Evolutionary conservation across 495 filamentous ascomycete species (phyloP), one percentile per base, ranked within the genome.

Genomic region (Podospora sp.): DNA sequence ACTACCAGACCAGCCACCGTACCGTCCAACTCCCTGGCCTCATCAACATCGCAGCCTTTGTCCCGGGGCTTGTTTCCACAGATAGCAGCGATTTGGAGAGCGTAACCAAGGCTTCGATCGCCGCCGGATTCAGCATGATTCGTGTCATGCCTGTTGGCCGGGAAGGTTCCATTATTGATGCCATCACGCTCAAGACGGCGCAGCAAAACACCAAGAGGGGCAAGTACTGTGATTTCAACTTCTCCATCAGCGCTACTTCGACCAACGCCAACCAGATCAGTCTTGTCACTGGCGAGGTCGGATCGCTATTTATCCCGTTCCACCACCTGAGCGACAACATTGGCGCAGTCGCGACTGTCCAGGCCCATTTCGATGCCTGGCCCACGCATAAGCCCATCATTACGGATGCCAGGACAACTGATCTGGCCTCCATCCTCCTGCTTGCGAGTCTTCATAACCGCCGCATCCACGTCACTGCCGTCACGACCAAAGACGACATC

Each of bases 1-100:
- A 99, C 75, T 96, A 89, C 79, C 92, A 97, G 82, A 94, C 92
- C 40, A 93, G 90, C 76, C 91, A 93, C 73, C 88, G 89, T 63
- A 91, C 91, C 11, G 81, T 93, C 46, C 83, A 88, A 26, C 86
- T 94, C 27, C 90, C 92, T 21, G 91, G 91, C 2, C 78, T 94
- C 66, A 87, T 94, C 77, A 94, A 91, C 74, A 85, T 94, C 61
- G 90, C 90, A 27, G 88, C 91, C 14, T 94, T 94, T 66, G 90
- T 94, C 20, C 91, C 92, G 22, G 90, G 87, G 0, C 82, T 95
- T 51, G 86, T 86, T 22, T 84, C 85, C 20, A 76, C 82, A 11
- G 86, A 84, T 33, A 92, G 87, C 69, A 79, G 83, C 36, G 92
- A 94, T 69, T 89, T 94, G 67, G 83, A 91, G 75, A 73, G 73